phyloP scores from a whole-genome alignment of 1,139 yeast species.

The Geotrichum phurueaensis region DNA sequence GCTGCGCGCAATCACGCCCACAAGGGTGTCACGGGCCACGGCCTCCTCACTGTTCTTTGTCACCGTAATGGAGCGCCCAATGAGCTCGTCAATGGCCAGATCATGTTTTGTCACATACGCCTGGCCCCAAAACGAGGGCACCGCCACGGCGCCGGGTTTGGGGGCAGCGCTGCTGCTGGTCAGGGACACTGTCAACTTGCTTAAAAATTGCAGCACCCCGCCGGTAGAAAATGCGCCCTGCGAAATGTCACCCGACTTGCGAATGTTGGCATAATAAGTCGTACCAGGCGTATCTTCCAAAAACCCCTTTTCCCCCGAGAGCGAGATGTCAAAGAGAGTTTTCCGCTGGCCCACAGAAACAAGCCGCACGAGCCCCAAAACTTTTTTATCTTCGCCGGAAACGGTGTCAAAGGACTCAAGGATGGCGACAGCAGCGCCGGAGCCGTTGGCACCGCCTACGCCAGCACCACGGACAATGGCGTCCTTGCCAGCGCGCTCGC shows the following conservation, averaged over 20 bases:
- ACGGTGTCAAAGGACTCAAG: conserved; percentile 60
- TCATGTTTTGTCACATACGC: not conserved
- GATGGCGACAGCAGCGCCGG: conserved; percentile 83
- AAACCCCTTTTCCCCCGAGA: conserved; percentile 36
- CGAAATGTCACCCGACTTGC: conserved; percentile 70
- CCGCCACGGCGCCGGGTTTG: too few relatives aligned
- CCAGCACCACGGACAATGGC: conserved; percentile 82
- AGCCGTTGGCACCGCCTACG: conserved; percentile 57
- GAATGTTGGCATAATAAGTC: conserved; percentile 60
- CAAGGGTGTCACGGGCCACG: conserved; percentile 25
- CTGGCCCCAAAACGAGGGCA: not conserved
- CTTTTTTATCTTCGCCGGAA: conserved; percentile 41
- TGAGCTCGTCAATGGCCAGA: not conserved
- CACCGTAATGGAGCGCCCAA: conserved; percentile 1
- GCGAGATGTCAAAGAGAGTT: conserved; percentile 66
- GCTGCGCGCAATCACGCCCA: conserved; percentile 89
- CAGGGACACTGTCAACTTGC: not conserved
- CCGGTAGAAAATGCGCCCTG: conserved; percentile 72
- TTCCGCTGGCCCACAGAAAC: conserved; percentile 54
- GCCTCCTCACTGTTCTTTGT: not conserved
- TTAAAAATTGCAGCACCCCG: not conserved
- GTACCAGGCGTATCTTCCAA: conserved; percentile 52
- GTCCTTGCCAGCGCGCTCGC: conserved; percentile 61
- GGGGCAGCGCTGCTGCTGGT: not conserved
- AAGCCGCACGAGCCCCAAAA: conserved; percentile 80